These are phyloP conservation scores for Nemania sp. DNA, from an alignment of 2,329 filamentous ascomycete species.

Conservation along the genomic window DNA sequence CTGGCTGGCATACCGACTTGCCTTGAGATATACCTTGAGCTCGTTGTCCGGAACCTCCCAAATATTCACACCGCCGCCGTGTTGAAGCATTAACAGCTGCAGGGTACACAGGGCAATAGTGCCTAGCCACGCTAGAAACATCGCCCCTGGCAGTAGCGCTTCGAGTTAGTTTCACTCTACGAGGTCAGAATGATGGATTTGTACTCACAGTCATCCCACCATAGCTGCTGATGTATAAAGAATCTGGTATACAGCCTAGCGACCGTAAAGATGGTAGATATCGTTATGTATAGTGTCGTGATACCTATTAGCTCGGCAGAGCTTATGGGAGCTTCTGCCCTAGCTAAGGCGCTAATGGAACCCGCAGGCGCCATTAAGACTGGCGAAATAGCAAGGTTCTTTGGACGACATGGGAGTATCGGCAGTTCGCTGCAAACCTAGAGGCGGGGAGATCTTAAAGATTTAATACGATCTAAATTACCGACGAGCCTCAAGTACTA, in stretches of 20 bases:
- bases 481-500: background rate
- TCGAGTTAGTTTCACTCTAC: background rate
- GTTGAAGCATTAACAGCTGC: slow-evolving; percentile 36
- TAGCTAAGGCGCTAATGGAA: slow-evolving; percentile 36
- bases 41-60: slow-evolving; percentile 40
- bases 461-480: slow-evolving; percentile 10
- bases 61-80: slow-evolving; percentile 42
- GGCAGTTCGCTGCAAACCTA: background rate
- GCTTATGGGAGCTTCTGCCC: slow-evolving; percentile 34
- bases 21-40: slow-evolving; percentile 35
- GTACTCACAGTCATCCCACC: slow-evolving; percentile 48
- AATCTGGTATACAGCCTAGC: slow-evolving; percentile 41
- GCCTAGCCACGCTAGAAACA: slow-evolving; percentile 41
- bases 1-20: background rate
- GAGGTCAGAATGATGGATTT: background rate
- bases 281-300: slow-evolving; percentile 48
- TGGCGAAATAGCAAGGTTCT: background rate
- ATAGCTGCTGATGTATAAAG: slow-evolving; percentile 43
- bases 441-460: background rate
- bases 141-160: slow-evolving; percentile 34
- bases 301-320: slow-evolving; percentile 34
- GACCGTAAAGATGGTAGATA: slow-evolving; percentile 39
- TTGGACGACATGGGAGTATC: slow-evolving; percentile 4
- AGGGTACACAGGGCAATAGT: slow-evolving; percentile 37
- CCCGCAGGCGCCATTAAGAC: slow-evolving; percentile 24